Percentiles rank a stretch among this genome's conserved stretches.
These are phyloP conservation scores for Ampelocalamus luodianensis DNA, from an alignment of 176 grass and related monocot genomes.

Conservation along the genomic window DNA sequence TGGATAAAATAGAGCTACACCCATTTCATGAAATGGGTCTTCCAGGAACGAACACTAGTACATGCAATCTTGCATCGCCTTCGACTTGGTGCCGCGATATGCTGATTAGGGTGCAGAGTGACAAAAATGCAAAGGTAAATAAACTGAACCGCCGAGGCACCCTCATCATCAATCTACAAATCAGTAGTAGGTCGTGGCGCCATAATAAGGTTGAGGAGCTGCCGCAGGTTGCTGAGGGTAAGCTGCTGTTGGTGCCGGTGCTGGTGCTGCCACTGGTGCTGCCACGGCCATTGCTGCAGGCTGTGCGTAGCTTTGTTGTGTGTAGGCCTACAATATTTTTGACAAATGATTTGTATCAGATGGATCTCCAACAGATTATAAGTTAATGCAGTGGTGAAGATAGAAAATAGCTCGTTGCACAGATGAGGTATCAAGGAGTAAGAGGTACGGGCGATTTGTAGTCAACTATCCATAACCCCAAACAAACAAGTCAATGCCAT, in stretches of 20 bases:
- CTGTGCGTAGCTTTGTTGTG: slow-evolving; percentile 67
- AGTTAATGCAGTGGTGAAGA: background rate
- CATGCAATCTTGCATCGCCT: background rate
- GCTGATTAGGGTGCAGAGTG: background rate
- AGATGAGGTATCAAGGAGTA: background rate
- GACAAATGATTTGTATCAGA: slow-evolving; percentile 8
- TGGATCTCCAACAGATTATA: background rate
- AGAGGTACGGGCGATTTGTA: background rate
- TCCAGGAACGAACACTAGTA: background rate
- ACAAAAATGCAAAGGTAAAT: background rate
- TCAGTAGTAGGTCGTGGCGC: slow-evolving; percentile 68
- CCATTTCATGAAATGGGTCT: background rate
- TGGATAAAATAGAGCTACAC: background rate
- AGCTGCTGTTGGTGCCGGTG: slow-evolving; percentile 25
- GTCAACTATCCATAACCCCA: background rate
- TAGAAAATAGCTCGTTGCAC: background rate
- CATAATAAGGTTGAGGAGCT: slow-evolving; percentile 69
- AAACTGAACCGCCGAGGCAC: background rate
- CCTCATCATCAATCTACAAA: background rate
- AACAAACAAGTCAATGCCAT: background rate
- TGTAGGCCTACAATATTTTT: slow-evolving; percentile 50
- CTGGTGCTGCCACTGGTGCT: slow-evolving; percentile 30
- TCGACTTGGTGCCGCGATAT: background rate
- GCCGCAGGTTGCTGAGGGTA: slow-evolving; percentile 64
- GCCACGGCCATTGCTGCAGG: slow-evolving; percentile 47